Evolutionary conservation across 257 asterid species (phyloP).

Genomic region (Nicotiana tabacum): DNA sequence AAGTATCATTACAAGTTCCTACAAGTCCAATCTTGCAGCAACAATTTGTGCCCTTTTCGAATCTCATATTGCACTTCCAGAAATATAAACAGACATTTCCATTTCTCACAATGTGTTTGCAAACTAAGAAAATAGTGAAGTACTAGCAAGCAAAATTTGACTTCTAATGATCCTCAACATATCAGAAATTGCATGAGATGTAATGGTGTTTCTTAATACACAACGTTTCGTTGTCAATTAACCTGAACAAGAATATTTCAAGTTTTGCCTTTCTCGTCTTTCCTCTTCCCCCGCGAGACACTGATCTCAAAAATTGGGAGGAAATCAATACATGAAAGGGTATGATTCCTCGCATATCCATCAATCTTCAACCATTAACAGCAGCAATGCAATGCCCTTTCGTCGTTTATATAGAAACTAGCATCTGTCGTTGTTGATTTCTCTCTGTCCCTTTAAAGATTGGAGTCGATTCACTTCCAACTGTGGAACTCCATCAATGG

Average conservation of each 20-base stretch:
- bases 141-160: background rate
- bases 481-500: constrained; percentile 19
- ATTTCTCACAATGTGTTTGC: no score
- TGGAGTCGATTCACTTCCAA: constrained; percentile 29
- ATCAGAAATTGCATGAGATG: background rate
- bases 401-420: constrained; percentile 13
- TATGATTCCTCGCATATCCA: background rate
- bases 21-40: no score
- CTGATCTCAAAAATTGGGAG: background rate
- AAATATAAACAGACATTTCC: no score
- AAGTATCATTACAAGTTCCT: no score
- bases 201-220: background rate
- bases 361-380: background rate
- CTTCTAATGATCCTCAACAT: background rate
- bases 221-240: background rate
- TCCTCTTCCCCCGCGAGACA: background rate
- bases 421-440: constrained; percentile 31
- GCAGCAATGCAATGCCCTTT: background rate
- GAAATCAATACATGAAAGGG: background rate
- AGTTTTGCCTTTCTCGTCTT: background rate
- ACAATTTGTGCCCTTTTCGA: no score
- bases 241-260: background rate
- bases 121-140: background rate
- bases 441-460: constrained; percentile 29
- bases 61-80: no score